Evolutionary conservation across 371 early-diverging fungal genomes (phyloP), one percentile per base, ranked within the genome.

Genomic region (Homolaphlyctis polyrhiza): DNA sequence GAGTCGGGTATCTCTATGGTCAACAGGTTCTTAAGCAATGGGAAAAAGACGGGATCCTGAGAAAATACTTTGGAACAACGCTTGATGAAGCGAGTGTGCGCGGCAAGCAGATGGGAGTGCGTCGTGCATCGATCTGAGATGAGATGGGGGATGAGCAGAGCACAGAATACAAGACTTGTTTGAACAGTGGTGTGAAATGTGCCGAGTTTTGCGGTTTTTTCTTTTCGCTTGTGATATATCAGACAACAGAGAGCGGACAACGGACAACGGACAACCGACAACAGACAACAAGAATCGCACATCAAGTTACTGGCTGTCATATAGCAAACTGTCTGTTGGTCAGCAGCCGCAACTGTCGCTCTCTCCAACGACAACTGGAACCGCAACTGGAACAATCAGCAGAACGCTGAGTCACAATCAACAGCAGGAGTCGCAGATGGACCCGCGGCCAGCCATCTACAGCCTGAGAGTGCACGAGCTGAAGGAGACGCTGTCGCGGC

Each of bases 1-100:
- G 90, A 36, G 86, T 83, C 27, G 99, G 99, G 0, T 98, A 98
- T 68, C 85, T 89, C 64, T 91, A 92, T 58, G 97, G 92, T 1
- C 86, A 86, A 66, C 85, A 89, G 61, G 85, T 91, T 32, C 83
- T 98, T 1, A 69, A 73, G 43, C 80, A 85, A 64, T 99, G 98
- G 99, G 85, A 86, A 66, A 83, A 84, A 58, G 86, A 86, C 18
- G 93, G 96, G 8, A 74, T 78, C 14, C 71, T 87, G 63, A 73
- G 67, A 34, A 36, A 62, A 14, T 28, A 55, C 63, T 80, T 82
- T 73, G 82, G 82, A 28, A 67, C 78, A n/a, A 28, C 35, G 35
- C 21, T n/a, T 36, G 66, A 52, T 25, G 57, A 55, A 18, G 32
- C 21, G 23, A 48, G 3, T 27, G 30, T 4, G 3, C 14, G 35